phyloP scores from a whole-genome alignment of 1,284 basidiomycete species.

The Melanopsichium pennsylvanicum region DNA sequence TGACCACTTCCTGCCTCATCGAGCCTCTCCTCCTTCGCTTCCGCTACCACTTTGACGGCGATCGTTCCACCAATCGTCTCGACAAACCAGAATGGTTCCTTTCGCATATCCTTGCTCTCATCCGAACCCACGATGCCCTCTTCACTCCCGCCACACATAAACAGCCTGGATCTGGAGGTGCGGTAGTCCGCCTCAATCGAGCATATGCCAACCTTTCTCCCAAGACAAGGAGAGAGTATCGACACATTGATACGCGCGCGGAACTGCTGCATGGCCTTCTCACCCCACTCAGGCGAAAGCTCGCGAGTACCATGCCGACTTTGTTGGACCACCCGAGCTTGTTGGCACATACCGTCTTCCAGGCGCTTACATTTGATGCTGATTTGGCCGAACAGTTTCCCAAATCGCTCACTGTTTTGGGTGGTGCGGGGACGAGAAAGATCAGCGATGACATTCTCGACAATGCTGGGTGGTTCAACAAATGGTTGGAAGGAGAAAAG shows the following conservation, averaged over 20 bases:
- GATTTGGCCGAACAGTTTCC: constrained; percentile 70
- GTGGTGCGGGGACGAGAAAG: constrained; percentile 24
- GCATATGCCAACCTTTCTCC: constrained; percentile 77
- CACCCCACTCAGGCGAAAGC: constrained; percentile 49
- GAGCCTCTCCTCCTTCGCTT: constrained; percentile 86
- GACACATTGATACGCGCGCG: constrained; percentile 45
- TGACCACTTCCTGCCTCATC: constrained; percentile 77
- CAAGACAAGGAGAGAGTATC: constrained; percentile 70
- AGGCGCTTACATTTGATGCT: constrained; percentile 86
- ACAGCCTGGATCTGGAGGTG: constrained; percentile 14
- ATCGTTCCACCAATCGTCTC: constrained; percentile 84
- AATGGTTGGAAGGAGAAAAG: constrained; percentile 74
- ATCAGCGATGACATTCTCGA: constrained; percentile 78
- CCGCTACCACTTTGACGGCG: constrained; percentile 92
- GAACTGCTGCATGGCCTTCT: constrained; percentile 60
- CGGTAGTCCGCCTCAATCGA: constrained; percentile 8
- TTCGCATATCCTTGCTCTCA: constrained; percentile 79
- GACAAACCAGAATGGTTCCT: constrained; percentile 99
- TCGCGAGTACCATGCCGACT: constrained; percentile 71
- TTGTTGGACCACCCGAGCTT: constrained; percentile 81
- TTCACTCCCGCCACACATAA: constrained; percentile 71
- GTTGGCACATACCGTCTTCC: constrained; percentile 93
- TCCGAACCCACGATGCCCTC: constrained; percentile 69
- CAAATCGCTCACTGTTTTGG: constrained; percentile 43
- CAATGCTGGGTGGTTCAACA: constrained; percentile 84